A percentile compares a stretch with the other conserved stretches of the same genome.
phyloP scores from a whole-genome alignment of 768 basidiomycete genomes.

The Suillus brevipes region DNA sequence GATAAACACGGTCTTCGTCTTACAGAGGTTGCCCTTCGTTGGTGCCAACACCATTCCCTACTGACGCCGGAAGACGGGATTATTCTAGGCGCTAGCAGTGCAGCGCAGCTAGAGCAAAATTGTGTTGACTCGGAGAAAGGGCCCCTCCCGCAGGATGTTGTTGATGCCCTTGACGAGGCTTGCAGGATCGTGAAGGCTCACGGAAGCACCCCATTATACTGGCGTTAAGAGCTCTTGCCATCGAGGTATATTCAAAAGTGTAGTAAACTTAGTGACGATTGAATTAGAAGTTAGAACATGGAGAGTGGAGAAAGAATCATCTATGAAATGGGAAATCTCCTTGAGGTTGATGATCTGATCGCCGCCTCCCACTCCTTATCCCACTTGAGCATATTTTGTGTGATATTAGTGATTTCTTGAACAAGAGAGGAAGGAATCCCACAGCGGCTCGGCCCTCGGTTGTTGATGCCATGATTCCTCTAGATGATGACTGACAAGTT shows the following conservation, averaged over 20 bases:
- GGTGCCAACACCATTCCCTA: constrained; percentile 58
- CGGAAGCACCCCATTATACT: constrained; percentile 37
- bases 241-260: neutral
- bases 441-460: neutral
- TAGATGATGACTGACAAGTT: neutral
- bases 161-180: constrained; percentile 52
- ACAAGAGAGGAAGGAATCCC: neutral
- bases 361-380: constrained; percentile 24
- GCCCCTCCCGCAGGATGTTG: constrained; percentile 52
- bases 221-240: constrained; percentile 28
- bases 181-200: constrained; percentile 39
- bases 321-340: constrained; percentile 4
- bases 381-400: constrained; percentile 17
- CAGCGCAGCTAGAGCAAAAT: constrained; percentile 44
- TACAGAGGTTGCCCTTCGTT: constrained; percentile 59
- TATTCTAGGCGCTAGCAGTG: constrained; percentile 50
- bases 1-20: constrained; percentile 48
- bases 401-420: constrained; percentile 7
- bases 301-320: neutral
- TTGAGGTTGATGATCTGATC: constrained; percentile 11
- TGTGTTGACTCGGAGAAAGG: constrained; percentile 50
- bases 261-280: neutral
- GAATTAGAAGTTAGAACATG: neutral
- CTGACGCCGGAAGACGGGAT: constrained; percentile 45
- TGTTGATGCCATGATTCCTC: neutral